Evolutionary conservation across 2,329 filamentous ascomycete genomes (phyloP).

Genomic region (Leptosphaerulina australis): DNA sequence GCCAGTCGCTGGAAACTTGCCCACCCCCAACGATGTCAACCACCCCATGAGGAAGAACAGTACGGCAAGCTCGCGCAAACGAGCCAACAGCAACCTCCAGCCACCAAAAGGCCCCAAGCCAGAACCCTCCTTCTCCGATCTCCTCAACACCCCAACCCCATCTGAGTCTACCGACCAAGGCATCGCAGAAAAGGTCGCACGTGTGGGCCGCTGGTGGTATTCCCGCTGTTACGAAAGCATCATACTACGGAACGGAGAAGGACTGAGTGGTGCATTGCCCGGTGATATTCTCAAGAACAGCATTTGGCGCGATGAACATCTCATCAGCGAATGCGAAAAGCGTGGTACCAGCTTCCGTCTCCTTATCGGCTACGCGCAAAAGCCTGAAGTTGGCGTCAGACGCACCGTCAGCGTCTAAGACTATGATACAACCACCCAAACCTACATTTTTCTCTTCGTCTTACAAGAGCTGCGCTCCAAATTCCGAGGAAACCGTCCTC

Average conservation of each 20-base stretch:
- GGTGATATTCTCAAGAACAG: conserved; percentile 57
- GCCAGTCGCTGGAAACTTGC: conserved; percentile 65
- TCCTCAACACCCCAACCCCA: conserved; percentile 40
- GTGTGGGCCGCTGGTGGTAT: conserved; percentile 97
- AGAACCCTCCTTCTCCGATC: conserved; percentile 47
- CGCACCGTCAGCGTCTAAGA: conserved; percentile 57
- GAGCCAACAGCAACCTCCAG: conserved; percentile 18
- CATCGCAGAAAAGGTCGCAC: conserved; percentile 90
- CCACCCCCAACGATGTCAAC: conserved; percentile 35
- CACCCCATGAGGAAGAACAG: conserved; percentile 37
- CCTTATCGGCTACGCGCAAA: conserved; percentile 88
- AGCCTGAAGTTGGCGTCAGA: conserved; percentile 62
- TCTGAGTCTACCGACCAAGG: conserved; percentile 70
- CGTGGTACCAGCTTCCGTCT: conserved; percentile 87
- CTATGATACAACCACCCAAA: neutral
- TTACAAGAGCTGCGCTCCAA: conserved; percentile 42
- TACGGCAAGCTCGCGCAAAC: conserved; percentile 29
- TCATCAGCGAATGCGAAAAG: conserved; percentile 85
- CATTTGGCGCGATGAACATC: conserved; percentile 77
- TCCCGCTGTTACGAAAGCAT: conserved; percentile 84
- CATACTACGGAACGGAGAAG: conserved; percentile 51
- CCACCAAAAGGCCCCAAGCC: conserved; percentile 33
- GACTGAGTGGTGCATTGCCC: conserved; percentile 42
- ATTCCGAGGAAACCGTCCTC: conserved; percentile 35
- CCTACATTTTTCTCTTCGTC: conserved; percentile 12